These are phyloP conservation scores for Alternaria conjuncta DNA, from an alignment of 2,329 filamentous ascomycete species.

Conservation along the genomic window DNA sequence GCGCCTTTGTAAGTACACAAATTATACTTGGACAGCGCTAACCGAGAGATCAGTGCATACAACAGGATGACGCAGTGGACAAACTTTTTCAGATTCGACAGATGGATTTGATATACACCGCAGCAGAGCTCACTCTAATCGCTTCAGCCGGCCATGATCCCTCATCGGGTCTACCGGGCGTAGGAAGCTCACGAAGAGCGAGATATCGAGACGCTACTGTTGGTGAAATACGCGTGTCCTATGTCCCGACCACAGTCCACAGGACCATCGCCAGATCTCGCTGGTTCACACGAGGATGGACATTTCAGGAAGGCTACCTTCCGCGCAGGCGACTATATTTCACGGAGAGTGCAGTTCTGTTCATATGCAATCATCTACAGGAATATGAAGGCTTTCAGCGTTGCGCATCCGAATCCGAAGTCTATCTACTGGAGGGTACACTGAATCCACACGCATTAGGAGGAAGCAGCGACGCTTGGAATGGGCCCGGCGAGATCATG, in stretches of 20 bases:
- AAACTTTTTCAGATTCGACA: rapidly evolving
- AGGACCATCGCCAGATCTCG: rapidly evolving
- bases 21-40: rapidly evolving
- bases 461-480: too few relatives aligned
- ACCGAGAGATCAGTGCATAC: not conserved
- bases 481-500: not conserved
- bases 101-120: not conserved
- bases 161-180: not conserved
- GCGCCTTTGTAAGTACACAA: not conserved
- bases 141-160: not conserved
- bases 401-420: not conserved
- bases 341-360: not conserved
- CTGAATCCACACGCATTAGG: not conserved
- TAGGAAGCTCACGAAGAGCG: not conserved
- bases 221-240: not conserved
- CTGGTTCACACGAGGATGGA: not conserved
- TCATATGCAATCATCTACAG: rapidly evolving
- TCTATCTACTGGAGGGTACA: not conserved
- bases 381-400: not conserved
- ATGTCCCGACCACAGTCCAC: rapidly evolving
- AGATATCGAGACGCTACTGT: not conserved
- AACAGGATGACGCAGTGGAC: rapidly evolving
- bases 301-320: not conserved
- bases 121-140: not conserved
- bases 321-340: not conserved